phyloP scores from a whole-genome alignment of 352 stramenopile species.

The Phytophthora capsici region DNA sequence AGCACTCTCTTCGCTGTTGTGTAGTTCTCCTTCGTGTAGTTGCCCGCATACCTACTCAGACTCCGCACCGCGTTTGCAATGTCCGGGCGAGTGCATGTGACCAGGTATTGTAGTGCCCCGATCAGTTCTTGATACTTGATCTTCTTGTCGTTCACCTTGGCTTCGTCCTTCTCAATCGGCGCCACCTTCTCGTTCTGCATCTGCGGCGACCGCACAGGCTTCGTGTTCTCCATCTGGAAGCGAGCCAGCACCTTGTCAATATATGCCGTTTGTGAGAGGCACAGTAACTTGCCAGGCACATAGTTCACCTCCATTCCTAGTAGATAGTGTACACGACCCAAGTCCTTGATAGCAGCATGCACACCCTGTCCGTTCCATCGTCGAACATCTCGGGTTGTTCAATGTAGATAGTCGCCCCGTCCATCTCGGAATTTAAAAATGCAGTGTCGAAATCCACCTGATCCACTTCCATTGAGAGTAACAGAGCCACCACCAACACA shows the following conservation, averaged over 20 bases:
- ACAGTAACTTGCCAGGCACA: background rate
- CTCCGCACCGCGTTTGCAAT: too few species aligned
- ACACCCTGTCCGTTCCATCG: background rate
- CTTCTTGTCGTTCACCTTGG: too few species aligned
- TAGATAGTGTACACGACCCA: background rate
- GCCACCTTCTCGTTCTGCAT: background rate
- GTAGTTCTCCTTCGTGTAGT: too few species aligned
- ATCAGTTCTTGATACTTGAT: too few species aligned
- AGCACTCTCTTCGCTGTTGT: too few species aligned
- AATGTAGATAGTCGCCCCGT: background rate
- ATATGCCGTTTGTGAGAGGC: too few species aligned
- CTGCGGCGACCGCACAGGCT: background rate
- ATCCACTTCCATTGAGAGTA: background rate
- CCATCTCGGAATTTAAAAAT: background rate
- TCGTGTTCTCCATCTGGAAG: background rate
- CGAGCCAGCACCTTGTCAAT: background rate
- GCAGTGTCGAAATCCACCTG: background rate
- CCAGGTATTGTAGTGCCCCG: too few species aligned
- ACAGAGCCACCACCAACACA: background rate
- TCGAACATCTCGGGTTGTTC: background rate
- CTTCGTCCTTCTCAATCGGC: too few species aligned
- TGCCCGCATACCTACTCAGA: too few species aligned
- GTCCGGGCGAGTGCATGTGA: too few species aligned
- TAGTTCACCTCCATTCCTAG: slow-evolving; percentile 9
- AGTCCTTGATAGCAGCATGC: background rate